Evolutionary conservation across 257 asterid species (phyloP).

Genomic region (Solanum corneliomulleri): DNA sequence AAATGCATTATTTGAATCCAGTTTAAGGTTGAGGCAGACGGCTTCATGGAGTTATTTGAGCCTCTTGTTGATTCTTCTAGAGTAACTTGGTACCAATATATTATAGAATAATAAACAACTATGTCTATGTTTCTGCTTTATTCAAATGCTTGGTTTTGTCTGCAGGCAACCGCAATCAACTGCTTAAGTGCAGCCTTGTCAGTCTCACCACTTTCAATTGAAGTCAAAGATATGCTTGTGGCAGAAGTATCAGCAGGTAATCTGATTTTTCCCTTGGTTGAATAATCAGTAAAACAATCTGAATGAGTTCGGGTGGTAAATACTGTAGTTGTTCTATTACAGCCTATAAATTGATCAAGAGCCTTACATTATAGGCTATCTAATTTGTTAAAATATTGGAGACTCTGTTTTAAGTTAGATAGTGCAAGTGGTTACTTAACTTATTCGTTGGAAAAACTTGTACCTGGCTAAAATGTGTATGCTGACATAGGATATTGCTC

Average conservation of each 20-base stretch:
- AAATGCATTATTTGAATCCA: neutral
- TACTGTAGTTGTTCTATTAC: neutral
- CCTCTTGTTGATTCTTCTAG: neutral
- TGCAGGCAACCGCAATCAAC: slow-evolving; percentile 63
- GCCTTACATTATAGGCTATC: neutral
- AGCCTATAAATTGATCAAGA: neutral
- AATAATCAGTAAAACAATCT: neutral
- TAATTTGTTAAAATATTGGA: neutral
- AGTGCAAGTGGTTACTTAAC: neutral
- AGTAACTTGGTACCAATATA: neutral
- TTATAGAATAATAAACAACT: neutral
- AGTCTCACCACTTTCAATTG: slow-evolving; percentile 50
- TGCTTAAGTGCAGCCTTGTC: slow-evolving; percentile 75
- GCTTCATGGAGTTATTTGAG: neutral
- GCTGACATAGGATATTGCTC: neutral
- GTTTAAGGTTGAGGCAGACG: neutral
- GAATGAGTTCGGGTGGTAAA: neutral
- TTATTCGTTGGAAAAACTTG: neutral
- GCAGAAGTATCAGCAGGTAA: slow-evolving; percentile 61
- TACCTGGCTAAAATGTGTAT: neutral
- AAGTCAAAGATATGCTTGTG: slow-evolving; percentile 54
- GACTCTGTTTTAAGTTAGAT: neutral
- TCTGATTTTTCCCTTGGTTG: slow-evolving; percentile 4
- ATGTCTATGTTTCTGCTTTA: neutral
- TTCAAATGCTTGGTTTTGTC: neutral